These are phyloP conservation scores for Danielia oregonensis DNA, from an alignment of 805 yeast genomes.

Conservation along the genomic window DNA sequence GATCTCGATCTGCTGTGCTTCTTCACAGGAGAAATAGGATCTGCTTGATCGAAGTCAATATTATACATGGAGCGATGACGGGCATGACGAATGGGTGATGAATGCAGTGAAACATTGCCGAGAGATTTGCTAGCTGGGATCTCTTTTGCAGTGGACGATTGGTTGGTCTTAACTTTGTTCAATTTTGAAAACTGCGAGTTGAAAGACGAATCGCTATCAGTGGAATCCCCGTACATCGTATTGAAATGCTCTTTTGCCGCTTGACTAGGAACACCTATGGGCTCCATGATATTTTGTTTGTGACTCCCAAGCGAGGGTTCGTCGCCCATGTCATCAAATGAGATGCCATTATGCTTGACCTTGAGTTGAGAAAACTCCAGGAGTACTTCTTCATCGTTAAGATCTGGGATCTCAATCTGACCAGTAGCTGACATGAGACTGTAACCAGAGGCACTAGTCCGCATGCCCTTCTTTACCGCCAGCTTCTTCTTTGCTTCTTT, in stretches of 20 bases:
- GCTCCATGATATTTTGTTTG: constrained; percentile 20
- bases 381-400: constrained; percentile 16
- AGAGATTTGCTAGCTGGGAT: constrained; percentile 3
- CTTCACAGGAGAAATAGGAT: background rate
- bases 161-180: background rate
- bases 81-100: constrained; percentile 30
- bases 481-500: constrained; percentile 7
- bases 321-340: background rate
- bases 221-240: constrained; percentile 22
- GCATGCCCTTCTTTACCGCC: constrained; percentile 10
- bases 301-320: background rate
- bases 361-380: background rate
- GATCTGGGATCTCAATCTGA: constrained; percentile 41
- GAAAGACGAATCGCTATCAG: constrained; percentile 28
- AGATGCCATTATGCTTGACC: background rate
- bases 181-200: constrained; percentile 17
- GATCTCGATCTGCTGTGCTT: constrained; percentile 9
- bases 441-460: constrained; percentile 9
- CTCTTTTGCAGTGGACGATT: background rate
- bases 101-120: constrained; percentile 4
- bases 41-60: constrained; percentile 19
- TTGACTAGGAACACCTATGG: constrained; percentile 33
- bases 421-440: constrained; percentile 19
- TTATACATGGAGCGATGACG: constrained; percentile 38
- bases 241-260: constrained; percentile 29